Conservation (phyloP, 345 rosid species). For the Microthlaspi erraticum region DNA sequence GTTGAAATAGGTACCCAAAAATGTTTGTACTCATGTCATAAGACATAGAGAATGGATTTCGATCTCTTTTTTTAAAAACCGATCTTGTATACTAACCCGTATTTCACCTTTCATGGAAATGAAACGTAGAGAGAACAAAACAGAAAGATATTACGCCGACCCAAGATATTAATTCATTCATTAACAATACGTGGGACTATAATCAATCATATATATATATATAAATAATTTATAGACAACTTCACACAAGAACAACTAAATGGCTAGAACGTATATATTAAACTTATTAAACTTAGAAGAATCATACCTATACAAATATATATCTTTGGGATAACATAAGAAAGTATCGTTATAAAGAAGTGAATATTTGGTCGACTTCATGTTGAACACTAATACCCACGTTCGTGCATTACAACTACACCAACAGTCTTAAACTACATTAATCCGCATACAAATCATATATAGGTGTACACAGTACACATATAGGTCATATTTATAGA, state of each 20-base stretch:
- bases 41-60: neutral
- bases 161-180: neutral
- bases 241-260: constrained; percentile 16
- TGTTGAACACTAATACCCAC: constrained; percentile 40
- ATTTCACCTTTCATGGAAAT: no score
- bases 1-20: neutral
- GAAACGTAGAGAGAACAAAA: no score
- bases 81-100: no score
- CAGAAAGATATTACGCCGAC: neutral
- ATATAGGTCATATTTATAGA: neutral
- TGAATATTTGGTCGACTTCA: constrained; percentile 40
- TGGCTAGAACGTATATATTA: constrained; percentile 10
- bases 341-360: constrained; percentile 23
- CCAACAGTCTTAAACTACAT: constrained; percentile 5
- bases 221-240: neutral
- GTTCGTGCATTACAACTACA: constrained; percentile 32
- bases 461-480: neutral
- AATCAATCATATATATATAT: neutral
- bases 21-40: neutral
- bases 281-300: constrained; percentile 13
- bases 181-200: constrained; percentile 5
- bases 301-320: constrained; percentile 23
- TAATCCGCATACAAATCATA: neutral
- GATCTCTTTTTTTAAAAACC: neutral
- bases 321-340: constrained; percentile 26